These are phyloP conservation scores for Apophysomyces elegans DNA, from an alignment of 371 early-diverging fungal genomes.

Conservation along the genomic window DNA sequence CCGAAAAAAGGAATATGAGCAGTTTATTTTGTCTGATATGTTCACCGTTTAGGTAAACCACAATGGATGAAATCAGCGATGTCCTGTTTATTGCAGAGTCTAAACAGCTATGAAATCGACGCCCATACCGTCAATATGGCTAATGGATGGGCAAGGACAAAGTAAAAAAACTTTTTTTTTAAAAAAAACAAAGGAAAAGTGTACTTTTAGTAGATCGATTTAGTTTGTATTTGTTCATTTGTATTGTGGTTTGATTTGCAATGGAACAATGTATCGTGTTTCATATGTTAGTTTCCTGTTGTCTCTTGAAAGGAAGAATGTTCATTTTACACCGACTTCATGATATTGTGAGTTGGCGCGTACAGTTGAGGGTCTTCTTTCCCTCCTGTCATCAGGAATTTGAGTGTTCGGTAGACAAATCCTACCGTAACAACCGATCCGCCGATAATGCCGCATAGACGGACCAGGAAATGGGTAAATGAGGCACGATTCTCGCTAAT, in stretches of 20 bases:
- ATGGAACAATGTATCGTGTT: no score
- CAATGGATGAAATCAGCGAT: conserved; percentile 1
- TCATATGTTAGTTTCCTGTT: no score
- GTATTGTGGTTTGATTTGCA: no score
- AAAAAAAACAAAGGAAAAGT: background rate
- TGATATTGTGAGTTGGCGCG: conserved; percentile 37
- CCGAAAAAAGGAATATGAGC: background rate
- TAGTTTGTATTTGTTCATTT: no score
- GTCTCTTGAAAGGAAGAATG: no score
- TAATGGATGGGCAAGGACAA: background rate
- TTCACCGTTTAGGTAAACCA: background rate
- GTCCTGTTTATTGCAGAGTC: background rate
- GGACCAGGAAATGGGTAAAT: conserved; percentile 76
- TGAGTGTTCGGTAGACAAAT: conserved; percentile 46
- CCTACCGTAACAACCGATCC: conserved; percentile 76
- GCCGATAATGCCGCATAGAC: conserved; percentile 90
- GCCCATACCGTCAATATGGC: conserved; percentile 5
- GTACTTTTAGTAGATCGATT: no score
- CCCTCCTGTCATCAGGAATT: conserved; percentile 45
- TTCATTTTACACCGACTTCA: conserved; percentile 33
- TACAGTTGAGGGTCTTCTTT: conserved; percentile 48
- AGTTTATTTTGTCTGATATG: background rate
- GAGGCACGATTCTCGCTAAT: conserved; percentile 70
- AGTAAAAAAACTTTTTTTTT: background rate
- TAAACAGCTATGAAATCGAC: background rate